Evolutionary conservation across 257 asterid species (phyloP).

Genomic region (Marsdenia floribunda): DNA sequence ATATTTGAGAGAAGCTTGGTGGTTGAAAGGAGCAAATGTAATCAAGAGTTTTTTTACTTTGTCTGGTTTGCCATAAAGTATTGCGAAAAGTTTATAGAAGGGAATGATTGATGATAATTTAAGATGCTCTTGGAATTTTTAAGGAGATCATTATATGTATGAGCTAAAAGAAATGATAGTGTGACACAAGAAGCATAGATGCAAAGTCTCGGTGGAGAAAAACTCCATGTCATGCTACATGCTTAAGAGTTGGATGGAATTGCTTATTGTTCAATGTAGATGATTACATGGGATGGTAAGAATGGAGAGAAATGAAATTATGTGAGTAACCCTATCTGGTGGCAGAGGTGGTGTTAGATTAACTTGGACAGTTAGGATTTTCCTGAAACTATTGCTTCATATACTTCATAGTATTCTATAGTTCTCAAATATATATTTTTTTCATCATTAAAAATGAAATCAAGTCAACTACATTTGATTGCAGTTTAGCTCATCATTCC

Average conservation of each 20-base stretch:
- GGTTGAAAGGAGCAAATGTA: background rate
- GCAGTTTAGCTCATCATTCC: conserved; percentile 90
- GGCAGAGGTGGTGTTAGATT: background rate
- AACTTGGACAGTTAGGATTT: background rate
- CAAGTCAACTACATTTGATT: conserved; percentile 21
- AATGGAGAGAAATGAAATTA: background rate
- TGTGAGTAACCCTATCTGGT: background rate
- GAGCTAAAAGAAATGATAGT: background rate
- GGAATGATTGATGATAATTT: background rate
- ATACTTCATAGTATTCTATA: background rate
- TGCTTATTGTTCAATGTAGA: background rate
- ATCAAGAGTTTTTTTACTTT: background rate
- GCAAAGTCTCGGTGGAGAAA: background rate
- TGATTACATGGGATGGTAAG: background rate
- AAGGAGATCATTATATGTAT: background rate
- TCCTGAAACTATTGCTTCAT: background rate
- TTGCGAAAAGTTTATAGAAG: background rate
- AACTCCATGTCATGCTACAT: background rate
- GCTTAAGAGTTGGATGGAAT: background rate
- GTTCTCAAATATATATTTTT: background rate
- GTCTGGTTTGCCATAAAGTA: background rate
- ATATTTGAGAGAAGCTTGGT: background rate
- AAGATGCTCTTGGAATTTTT: background rate
- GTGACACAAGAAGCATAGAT: background rate
- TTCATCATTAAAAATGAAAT: background rate